Percentiles rank a stretch among this genome's conserved stretches.
phyloP scores from a whole-genome alignment of 257 asterid genomes.

The Scutellaria baicalensis region DNA sequence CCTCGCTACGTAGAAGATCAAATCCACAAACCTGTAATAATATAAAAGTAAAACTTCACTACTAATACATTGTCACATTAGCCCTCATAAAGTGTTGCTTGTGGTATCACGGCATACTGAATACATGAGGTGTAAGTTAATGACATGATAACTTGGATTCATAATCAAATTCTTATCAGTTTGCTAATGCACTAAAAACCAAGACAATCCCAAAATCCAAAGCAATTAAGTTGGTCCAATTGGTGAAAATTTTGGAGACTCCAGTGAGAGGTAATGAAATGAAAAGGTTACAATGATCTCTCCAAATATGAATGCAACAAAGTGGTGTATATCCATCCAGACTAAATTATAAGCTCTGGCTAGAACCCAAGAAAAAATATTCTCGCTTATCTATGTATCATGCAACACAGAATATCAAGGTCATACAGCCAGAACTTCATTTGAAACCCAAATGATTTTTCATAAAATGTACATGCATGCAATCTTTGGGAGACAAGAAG shows the following conservation, averaged over 20 bases:
- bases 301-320: not conserved
- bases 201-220: not conserved
- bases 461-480: not conserved
- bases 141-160: not conserved
- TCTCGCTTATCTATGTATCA: not conserved
- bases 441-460: not conserved
- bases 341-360: not conserved
- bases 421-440: not conserved
- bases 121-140: not conserved
- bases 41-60: not conserved
- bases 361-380: not conserved
- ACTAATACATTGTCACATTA: not conserved
- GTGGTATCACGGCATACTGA: not conserved
- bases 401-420: not conserved
- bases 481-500: not conserved
- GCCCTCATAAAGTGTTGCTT: not conserved
- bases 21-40: conserved; percentile 93
- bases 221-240: not conserved
- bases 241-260: not conserved
- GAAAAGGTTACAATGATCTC: not conserved
- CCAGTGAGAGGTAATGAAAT: not conserved
- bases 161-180: not conserved
- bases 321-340: not conserved
- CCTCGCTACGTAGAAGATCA: conserved; percentile 96
- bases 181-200: not conserved